Base-by-base conservation (phyloP, 2,329 filamentous ascomycete genomes). In the Rosellinia necatrix region DNA sequence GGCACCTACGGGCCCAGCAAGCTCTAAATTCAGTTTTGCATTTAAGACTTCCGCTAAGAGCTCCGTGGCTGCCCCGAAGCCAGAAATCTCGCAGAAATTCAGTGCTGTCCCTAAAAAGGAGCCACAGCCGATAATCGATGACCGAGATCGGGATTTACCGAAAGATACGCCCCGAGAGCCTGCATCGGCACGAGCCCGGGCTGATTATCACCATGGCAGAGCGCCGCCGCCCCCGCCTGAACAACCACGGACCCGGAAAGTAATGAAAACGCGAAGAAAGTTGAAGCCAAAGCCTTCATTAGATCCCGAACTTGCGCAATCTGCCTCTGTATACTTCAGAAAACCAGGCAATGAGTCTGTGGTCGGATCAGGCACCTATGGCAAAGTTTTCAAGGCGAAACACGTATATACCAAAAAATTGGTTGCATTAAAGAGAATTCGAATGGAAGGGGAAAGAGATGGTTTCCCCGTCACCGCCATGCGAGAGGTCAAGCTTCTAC, bases 321-420 rank as follows among this genome's bases (percentile, higher is more conserved):
- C 92, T 0, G 89, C 93, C 41, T 97, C 92, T 0, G 92, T 97
- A 3, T 97, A 96, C 73, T 96, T 89, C 75, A 83, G 93, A 61
- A 97, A 97, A 70, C 92, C 92, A 1, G 93, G 93, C n/a, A 96
- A 97, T 65, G 93, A 96, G 71, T 97, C 93, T 0, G 93, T 97
- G 0, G 89, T 97, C 17, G 93, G 93, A 13, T 96, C 93, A 38
- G 93, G 93, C 9, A 97, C 93, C 0, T 97, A 97, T 67, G 94
- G 91, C 49, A 96, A 96, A 72, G 92, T 96, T 4, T 96, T 96
- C 79, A 96, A 96, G 71, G 92, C 86, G n/a, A 78, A 92, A 7
- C 91, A 96, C 68, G 90, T 94, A n/a, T 96, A 96, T 70, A 96
- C 90, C 1, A 90, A 90, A 64, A 84, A 86, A 35, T 81, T 90